phyloP scores from a whole-genome alignment of 495 filamentous ascomycete genomes.

The Penicillium bialowiezense region DNA sequence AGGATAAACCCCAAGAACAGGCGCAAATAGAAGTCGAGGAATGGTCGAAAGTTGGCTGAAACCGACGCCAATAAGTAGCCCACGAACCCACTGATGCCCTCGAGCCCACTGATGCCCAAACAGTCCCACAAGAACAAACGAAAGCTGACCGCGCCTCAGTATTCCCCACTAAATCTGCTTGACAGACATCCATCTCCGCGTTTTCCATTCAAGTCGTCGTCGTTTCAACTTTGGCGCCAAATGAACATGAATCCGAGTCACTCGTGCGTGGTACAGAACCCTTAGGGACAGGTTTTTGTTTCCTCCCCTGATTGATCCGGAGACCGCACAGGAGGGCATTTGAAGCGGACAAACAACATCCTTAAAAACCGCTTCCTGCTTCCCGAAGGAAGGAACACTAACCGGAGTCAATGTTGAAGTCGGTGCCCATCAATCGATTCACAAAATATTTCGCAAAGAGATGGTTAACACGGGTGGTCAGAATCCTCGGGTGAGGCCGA shows the following conservation, averaged over 20 bases:
- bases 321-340: slow-evolving; percentile 53
- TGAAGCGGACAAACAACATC: slow-evolving; percentile 80
- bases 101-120: slow-evolving; percentile 2
- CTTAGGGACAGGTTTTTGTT: slow-evolving; percentile 85
- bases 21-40: slow-evolving; percentile 18
- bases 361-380: slow-evolving; percentile 68
- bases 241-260: slow-evolving; percentile 25
- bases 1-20: neutral
- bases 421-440: slow-evolving; percentile 68
- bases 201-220: slow-evolving; percentile 15
- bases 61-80: slow-evolving; percentile 2
- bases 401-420: slow-evolving; percentile 31
- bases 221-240: neutral
- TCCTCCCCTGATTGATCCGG: slow-evolving; percentile 55
- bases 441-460: slow-evolving; percentile 53
- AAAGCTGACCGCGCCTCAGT: slow-evolving; percentile 37
- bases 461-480: slow-evolving; percentile 76
- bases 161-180: slow-evolving; percentile 35
- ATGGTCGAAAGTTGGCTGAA: neutral
- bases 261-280: slow-evolving; percentile 75
- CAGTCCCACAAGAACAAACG: slow-evolving; percentile 20
- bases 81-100: slow-evolving; percentile 17
- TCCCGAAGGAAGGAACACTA: slow-evolving; percentile 34
- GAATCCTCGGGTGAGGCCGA: slow-evolving; percentile 44
- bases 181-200: slow-evolving; percentile 29